Evolutionary conservation across 2,329 filamentous ascomycete genomes (phyloP).

Genomic region (Harringtonia lauricola): DNA sequence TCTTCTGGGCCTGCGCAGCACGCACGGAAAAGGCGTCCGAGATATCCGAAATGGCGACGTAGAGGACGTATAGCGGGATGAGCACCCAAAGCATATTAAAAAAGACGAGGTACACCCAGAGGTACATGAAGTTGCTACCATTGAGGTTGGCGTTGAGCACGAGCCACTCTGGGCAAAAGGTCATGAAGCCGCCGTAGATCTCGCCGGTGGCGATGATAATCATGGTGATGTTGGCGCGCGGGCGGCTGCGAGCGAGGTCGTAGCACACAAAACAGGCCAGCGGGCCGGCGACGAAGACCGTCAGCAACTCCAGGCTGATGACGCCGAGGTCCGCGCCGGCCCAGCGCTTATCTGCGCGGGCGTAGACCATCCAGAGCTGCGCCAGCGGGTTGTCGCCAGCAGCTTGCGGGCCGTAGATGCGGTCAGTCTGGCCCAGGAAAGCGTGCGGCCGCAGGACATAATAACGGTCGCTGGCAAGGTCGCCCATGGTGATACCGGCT

Average conservation of each 20-base stretch:
- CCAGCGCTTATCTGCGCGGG: constrained; percentile 52
- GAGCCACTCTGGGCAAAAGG: constrained; percentile 60
- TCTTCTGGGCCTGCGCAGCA: constrained; percentile 17
- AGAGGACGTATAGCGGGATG: constrained; percentile 49
- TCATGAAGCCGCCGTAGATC: constrained; percentile 61
- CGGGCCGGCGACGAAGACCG: constrained; percentile 51
- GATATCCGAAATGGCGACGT: constrained; percentile 43
- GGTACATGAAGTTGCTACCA: constrained; percentile 55
- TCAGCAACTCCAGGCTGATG: constrained; percentile 54
- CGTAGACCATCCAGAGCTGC: constrained; percentile 59
- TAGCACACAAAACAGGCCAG: constrained; percentile 49
- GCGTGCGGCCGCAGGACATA: constrained; percentile 37
- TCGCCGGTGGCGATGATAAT: constrained; percentile 54
- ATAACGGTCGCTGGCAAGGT: constrained; percentile 20
- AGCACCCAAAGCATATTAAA: constrained; percentile 61
- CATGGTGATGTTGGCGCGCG: constrained; percentile 49
- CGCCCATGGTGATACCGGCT: constrained; percentile 18
- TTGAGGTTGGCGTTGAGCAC: constrained; percentile 51
- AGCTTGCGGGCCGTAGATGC: constrained; percentile 46
- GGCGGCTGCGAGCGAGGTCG: constrained; percentile 43
- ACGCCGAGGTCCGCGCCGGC: constrained; percentile 51
- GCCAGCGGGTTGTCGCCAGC: constrained; percentile 43
- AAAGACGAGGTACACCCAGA: constrained; percentile 57
- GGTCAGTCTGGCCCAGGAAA: constrained; percentile 36
- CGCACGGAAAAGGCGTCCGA: constrained; percentile 38